A percentile compares a stretch with the other conserved stretches of the same genome.
Conservation (phyloP, 1,284 basidiomycete species). For the Agaricales sp. region DNA sequence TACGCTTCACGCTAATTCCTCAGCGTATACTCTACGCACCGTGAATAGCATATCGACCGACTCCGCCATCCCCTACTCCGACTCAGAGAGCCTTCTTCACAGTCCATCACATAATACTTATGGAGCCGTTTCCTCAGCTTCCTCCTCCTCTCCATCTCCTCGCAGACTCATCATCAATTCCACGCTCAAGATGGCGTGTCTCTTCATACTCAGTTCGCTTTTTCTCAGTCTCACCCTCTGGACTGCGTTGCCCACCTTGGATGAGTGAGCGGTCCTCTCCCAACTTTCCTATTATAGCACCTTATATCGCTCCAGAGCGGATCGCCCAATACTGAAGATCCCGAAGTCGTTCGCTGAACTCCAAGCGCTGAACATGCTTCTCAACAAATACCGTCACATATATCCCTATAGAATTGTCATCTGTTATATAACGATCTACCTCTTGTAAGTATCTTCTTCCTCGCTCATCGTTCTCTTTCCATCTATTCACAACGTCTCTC, state of each 20-base stretch:
- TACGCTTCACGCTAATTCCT: slow-evolving; percentile 29
- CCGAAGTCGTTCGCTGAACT: slow-evolving; percentile 66
- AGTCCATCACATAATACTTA: slow-evolving; percentile 31
- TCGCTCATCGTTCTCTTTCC: background rate
- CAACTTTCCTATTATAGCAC: background rate
- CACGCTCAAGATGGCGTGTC: slow-evolving; percentile 69
- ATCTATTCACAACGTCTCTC: slow-evolving; percentile 7
- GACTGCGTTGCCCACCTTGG: slow-evolving; percentile 70
- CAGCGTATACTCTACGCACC: slow-evolving; percentile 56
- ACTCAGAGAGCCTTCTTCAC: background rate
- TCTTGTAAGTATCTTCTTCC: slow-evolving; percentile 58
- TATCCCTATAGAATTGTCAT: slow-evolving; percentile 75
- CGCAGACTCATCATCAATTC: slow-evolving; percentile 63
- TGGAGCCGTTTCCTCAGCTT: slow-evolving; percentile 34
- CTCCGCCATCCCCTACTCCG: slow-evolving; percentile 26
- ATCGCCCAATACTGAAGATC: background rate
- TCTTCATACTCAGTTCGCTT: slow-evolving; percentile 64
- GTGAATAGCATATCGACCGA: slow-evolving; percentile 26
- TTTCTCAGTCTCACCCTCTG: slow-evolving; percentile 69
- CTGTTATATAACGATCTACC: slow-evolving; percentile 80
- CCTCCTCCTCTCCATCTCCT: slow-evolving; percentile 27
- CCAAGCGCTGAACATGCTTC: slow-evolving; percentile 68
- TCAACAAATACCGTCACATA: slow-evolving; percentile 84
- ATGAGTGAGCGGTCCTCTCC: slow-evolving; percentile 38
- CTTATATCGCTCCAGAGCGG: background rate